Base-by-base conservation (phyloP, 1,284 basidiomycete genomes). In the Marasmius fiardii region DNA sequence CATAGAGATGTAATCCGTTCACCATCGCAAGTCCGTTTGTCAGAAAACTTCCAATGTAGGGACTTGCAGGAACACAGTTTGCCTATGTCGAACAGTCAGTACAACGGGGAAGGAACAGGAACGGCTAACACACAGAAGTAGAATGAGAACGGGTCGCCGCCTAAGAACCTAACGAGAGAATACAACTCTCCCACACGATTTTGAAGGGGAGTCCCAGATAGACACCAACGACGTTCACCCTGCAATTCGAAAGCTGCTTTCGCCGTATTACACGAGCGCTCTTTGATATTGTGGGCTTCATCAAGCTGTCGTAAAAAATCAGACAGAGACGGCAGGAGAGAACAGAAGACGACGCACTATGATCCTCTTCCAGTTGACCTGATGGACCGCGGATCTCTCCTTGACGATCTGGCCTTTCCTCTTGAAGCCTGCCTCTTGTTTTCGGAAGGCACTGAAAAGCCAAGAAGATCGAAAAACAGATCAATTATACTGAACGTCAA, bases 261-360 rank as follows among this genome's bases (percentile, higher is more conserved):
- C 1, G 97, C 95, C 0, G 96, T 98, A 67, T 98, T 98, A 1
- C 94, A 96, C 1, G 86, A 75, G 14, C 97, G 85, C 68, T 99
- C 96, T 69, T 95, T 96, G 76, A 97, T 99, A 68, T 97, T 98
- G 72, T 99, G 97, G 6, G 96, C 96, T 74, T 99, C 97, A 65
- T 99, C 97, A 43, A 99, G 84, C 88, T 90, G 58, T 18, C 52
- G 6, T 37, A 34, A 14, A 35, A 56, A 26, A 58, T 20, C 18
- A 50, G 47, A 21, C 49, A 16, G 31, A 23, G 37, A 26, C 55
- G 14, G n/a, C 33, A 11, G n/a, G 34, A 48, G 44, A 3, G 1
- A 12, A 10, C 20, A 3, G 33, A 16, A 16, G 33, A 35, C 21
- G 37, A 72, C 80, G 28, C 59, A 85, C 86, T 24, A 89, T 77